A percentile compares a stretch with the other conserved stretches of the same genome.
Evolutionary conservation across 257 asterid species (phyloP).

Genomic region (Ophiorrhiza pumila): DNA sequence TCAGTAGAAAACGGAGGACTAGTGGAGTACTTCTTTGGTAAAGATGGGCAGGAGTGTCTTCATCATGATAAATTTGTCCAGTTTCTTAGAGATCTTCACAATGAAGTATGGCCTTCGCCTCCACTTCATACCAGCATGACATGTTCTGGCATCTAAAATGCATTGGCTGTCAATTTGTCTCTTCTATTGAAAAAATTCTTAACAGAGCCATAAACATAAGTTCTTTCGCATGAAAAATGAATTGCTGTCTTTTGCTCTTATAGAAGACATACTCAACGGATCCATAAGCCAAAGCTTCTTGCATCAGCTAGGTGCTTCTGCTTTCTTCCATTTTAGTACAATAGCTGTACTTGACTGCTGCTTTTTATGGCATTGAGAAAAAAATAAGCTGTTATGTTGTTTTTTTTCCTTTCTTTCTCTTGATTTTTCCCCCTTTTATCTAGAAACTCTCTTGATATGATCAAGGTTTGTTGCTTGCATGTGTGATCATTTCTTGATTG

Average conservation of each 20-base stretch:
- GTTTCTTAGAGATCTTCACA: conserved; percentile 69
- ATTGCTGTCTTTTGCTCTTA: too few species aligned
- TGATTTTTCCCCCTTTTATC: too few species aligned
- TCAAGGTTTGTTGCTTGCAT: neutral
- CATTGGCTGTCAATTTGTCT: neutral
- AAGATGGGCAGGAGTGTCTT: conserved; percentile 61
- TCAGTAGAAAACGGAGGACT: conserved; percentile 76
- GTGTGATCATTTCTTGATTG: neutral
- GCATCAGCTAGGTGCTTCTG: neutral
- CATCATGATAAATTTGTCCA: conserved; percentile 65
- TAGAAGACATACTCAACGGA: too few species aligned
- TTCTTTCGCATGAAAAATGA: neutral
- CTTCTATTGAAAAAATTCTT: neutral
- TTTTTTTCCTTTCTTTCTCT: neutral
- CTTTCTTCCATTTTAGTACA: neutral
- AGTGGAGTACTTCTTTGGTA: conserved; percentile 69
- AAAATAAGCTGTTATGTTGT: neutral
- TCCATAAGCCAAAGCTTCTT: too few species aligned
- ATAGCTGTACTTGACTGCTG: too few species aligned
- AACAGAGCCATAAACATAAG: neutral
- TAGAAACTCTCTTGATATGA: too few species aligned
- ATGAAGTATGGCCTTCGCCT: conserved; percentile 56
- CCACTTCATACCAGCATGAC: conserved; percentile 14
- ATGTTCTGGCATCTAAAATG: neutral
- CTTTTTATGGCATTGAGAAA: neutral